Percentiles rank a stretch among this genome's conserved stretches.
These are phyloP conservation scores for Triticum dicoccoides DNA, from an alignment of 176 grass and related monocot genomes.

Conservation along the genomic window DNA sequence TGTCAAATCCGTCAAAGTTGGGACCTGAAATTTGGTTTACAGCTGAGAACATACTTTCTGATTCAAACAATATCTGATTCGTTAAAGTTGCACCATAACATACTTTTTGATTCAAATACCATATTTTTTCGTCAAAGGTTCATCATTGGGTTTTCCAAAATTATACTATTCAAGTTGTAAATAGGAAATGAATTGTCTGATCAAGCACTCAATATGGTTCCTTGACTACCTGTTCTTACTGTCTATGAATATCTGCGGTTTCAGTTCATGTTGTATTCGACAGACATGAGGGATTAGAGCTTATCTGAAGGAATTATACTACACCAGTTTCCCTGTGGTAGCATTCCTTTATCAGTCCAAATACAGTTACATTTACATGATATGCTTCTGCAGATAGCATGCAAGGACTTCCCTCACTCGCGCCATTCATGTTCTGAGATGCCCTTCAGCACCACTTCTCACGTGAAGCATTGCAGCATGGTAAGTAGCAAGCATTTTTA, in stretches of 20 bases:
- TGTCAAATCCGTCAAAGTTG: no score
- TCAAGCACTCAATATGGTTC: neutral
- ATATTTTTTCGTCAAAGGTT: no score
- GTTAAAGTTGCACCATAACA: neutral
- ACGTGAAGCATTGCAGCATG: slow-evolving; percentile 69
- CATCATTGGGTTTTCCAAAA: neutral
- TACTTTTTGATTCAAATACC: neutral
- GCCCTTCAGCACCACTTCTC: slow-evolving; percentile 64
- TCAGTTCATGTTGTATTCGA: slow-evolving; percentile 9
- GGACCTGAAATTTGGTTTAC: no score
- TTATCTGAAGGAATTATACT: neutral
- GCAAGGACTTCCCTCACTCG: slow-evolving; percentile 86
- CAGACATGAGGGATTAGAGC: neutral
- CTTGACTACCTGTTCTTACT: neutral
- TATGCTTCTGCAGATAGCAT: slow-evolving; percentile 74
- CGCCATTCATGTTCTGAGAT: slow-evolving; percentile 80
- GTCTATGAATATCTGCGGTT: neutral
- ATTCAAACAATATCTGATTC: neutral
- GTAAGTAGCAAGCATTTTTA: slow-evolving; percentile 30
- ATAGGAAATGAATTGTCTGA: neutral
- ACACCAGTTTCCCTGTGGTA: neutral
- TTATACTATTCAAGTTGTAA: neutral
- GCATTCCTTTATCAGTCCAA: neutral
- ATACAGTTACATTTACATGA: neutral
- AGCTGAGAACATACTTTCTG: neutral